phyloP scores from a whole-genome alignment of 2,329 filamentous ascomycete genomes.

The Arachnomyces sp. region DNA sequence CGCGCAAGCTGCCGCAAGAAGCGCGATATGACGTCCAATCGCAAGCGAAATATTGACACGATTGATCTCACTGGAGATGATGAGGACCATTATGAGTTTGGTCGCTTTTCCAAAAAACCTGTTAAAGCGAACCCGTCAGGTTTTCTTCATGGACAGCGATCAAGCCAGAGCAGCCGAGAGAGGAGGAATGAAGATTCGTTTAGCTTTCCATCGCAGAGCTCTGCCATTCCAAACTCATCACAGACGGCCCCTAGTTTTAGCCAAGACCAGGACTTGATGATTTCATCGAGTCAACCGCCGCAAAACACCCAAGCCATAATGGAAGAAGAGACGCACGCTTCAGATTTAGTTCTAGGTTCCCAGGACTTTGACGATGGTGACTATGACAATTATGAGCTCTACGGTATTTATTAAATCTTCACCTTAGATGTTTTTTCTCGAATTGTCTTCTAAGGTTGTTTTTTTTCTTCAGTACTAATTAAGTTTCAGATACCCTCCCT shows the following conservation, averaged over 20 bases:
- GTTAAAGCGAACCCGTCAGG: conserved; percentile 8
- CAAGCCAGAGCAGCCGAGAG: too few species aligned
- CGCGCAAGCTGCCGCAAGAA: not conserved
- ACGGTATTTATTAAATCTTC: conserved; percentile 28
- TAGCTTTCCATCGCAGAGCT: too few species aligned
- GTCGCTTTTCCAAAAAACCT: not conserved
- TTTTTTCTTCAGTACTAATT: conserved; percentile 12
- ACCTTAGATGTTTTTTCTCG: conserved; percentile 14
- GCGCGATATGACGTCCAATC: not conserved
- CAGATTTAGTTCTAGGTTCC: conserved; percentile 23
- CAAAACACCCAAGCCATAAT: conserved; percentile 21
- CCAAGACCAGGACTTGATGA: conserved; percentile 17
- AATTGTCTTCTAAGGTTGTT: conserved; percentile 16
- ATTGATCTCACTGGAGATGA: conserved; percentile 24
- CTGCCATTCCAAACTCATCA: too few species aligned
- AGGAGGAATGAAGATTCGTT: too few species aligned
- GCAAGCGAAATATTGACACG: conserved; percentile 19
- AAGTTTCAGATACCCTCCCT: conserved; percentile 28
- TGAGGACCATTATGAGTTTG: conserved; percentile 1
- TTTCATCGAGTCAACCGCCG: conserved; percentile 25
- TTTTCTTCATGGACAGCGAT: conserved; percentile 1
- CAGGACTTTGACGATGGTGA: conserved; percentile 31
- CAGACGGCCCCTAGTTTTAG: conserved; percentile 4
- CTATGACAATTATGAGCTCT: conserved; percentile 28
- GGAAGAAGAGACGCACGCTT: conserved; percentile 31